phyloP scores from a whole-genome alignment of 495 filamentous ascomycete species.

The Penicillium nucicola region DNA sequence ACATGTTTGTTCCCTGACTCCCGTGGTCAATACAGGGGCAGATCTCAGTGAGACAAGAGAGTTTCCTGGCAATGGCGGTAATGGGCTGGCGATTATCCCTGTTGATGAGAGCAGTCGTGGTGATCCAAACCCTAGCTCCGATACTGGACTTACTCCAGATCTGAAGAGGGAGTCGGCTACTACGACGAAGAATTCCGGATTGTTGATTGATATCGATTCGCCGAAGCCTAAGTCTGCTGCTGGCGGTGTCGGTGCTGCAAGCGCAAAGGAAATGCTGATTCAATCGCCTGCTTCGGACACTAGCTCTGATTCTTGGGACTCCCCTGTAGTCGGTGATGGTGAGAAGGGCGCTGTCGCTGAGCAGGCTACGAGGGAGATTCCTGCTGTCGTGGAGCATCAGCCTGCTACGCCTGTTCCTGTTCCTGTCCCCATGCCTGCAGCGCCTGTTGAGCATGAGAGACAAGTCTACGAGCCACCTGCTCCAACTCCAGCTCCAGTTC shows the following conservation, averaged over 20 bases:
- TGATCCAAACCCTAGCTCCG: too few species aligned
- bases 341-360: slow-evolving; percentile 10
- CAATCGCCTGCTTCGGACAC: slow-evolving; percentile 2
- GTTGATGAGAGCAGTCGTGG: not conserved
- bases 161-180: not conserved
- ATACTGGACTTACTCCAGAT: too few species aligned
- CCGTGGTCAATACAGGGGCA: slow-evolving; percentile 5
- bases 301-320: slow-evolving; percentile 17
- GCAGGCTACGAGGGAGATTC: not conserved
- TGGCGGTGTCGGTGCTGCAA: not conserved
- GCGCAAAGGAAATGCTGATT: slow-evolving; percentile 1
- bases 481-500: slow-evolving; percentile 6
- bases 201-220: slow-evolving; percentile 35
- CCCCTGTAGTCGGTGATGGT: slow-evolving; percentile 3
- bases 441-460: not conserved
- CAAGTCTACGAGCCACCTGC: not conserved
- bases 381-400: not conserved
- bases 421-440: too few species aligned
- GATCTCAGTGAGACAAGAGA: not conserved
- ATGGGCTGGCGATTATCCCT: not conserved
- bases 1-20: slow-evolving; percentile 45
- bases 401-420: not conserved
- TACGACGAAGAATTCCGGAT: slow-evolving; percentile 1
- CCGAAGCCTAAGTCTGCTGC: slow-evolving; percentile 1
- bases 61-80: not conserved